These are phyloP conservation scores for Globisporangium nodosum DNA, from an alignment of 352 stramenopile genomes.

Conservation along the genomic window DNA sequence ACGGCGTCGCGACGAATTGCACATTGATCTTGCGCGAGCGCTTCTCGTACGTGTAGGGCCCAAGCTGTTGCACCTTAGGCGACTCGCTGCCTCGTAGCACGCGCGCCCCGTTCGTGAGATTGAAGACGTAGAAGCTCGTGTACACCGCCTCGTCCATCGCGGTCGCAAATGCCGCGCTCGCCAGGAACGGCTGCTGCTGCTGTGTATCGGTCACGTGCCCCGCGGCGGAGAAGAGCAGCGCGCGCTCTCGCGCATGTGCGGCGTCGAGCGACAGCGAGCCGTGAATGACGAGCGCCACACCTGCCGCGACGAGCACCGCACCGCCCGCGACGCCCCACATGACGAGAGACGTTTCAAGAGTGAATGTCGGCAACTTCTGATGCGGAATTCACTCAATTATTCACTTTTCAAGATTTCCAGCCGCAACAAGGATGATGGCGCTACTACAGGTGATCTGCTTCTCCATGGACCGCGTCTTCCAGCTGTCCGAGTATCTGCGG, in stretches of 20 bases:
- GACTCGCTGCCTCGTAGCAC: conserved; percentile 24
- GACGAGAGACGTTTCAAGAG: neutral
- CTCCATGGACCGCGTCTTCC: conserved; percentile 62
- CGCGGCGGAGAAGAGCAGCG: conserved; percentile 11
- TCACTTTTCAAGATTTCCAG: neutral
- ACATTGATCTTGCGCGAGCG: conserved; percentile 52
- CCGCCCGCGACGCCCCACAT: conserved; percentile 26
- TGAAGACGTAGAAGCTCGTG: conserved; percentile 66
- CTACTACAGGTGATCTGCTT: conserved; percentile 50
- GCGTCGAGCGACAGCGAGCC: conserved; percentile 22
- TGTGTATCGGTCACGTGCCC: conserved; percentile 1
- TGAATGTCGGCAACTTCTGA: neutral
- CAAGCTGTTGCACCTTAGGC: conserved; percentile 42
- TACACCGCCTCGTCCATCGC: conserved; percentile 47
- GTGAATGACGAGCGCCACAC: conserved; percentile 19
- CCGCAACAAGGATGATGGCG: neutral
- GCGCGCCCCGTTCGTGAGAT: conserved; percentile 51
- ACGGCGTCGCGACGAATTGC: conserved; percentile 18
- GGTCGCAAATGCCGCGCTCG: conserved; percentile 28
- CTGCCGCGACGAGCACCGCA: conserved; percentile 14
- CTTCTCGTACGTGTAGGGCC: conserved; percentile 69
- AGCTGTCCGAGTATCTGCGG: conserved; percentile 50
- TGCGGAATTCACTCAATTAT: neutral
- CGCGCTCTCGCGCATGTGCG: conserved; percentile 4
- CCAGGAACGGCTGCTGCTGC: conserved; percentile 8